phyloP scores from a whole-genome alignment of 768 basidiomycete genomes.

The Mycena polygramma region DNA sequence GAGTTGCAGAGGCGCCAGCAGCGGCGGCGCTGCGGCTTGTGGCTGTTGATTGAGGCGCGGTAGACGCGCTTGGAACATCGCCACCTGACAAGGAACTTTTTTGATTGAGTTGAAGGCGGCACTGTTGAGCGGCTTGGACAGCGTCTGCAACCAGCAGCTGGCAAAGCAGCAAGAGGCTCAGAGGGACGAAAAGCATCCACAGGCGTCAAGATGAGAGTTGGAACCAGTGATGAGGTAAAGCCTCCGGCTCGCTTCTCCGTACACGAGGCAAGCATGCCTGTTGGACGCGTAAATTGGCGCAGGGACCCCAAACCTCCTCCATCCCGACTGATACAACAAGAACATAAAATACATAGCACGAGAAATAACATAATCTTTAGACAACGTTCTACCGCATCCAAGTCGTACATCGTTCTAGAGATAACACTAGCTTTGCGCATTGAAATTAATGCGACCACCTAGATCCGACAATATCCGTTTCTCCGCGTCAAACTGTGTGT shows the following conservation, averaged over 20 bases:
- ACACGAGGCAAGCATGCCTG: conserved; percentile 22
- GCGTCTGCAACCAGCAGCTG: conserved; percentile 35
- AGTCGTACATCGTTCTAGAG: no score
- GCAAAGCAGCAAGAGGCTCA: conserved; percentile 42
- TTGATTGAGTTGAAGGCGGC: conserved; percentile 41
- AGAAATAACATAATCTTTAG: no score
- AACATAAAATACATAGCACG: no score
- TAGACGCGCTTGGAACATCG: conserved; percentile 11
- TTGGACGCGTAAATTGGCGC: no score
- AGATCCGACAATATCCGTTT: conserved; percentile 9
- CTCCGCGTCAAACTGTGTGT: not conserved
- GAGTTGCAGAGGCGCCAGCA: conserved; percentile 3
- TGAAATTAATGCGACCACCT: not conserved
- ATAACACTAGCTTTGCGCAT: not conserved
- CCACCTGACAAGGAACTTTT: conserved; percentile 29
- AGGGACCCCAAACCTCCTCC: no score
- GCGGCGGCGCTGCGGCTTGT: not conserved
- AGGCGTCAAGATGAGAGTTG: not conserved
- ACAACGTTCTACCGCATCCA: no score
- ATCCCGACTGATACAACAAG: no score
- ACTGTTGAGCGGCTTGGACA: conserved; percentile 47
- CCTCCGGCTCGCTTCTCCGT: conserved; percentile 3
- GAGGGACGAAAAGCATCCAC: conserved; percentile 34
- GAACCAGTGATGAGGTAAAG: conserved; percentile 20
- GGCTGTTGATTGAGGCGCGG: conserved; percentile 18